Conservation (phyloP, 2,329 filamentous ascomycete species). For the Apiospora aurea region DNA sequence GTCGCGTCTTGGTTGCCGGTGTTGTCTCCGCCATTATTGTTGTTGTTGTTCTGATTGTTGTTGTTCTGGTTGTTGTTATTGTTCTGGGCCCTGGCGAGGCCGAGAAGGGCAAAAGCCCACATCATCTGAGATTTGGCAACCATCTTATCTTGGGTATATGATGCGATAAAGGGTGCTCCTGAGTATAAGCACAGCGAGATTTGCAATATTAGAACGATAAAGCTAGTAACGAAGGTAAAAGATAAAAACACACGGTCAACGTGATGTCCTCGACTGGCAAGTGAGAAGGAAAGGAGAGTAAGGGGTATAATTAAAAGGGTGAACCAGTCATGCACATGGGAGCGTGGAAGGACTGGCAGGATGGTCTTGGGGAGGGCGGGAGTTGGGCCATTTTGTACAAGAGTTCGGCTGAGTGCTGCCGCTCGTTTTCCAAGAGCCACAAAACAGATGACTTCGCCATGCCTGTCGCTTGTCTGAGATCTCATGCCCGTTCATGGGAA, state of each 20-base stretch:
- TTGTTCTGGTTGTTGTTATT: neutral
- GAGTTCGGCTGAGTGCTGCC: slow-evolving; percentile 4
- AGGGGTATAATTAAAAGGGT: slow-evolving; percentile 17
- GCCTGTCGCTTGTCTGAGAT: slow-evolving; percentile 22
- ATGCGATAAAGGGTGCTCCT: neutral
- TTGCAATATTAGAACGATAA: slow-evolving; percentile 13
- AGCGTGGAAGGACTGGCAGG: neutral
- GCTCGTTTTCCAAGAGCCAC: slow-evolving; percentile 10
- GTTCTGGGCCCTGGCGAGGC: slow-evolving; percentile 22
- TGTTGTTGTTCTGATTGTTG: slow-evolving; percentile 29
- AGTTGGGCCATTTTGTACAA: slow-evolving; percentile 7
- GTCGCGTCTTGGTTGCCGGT: slow-evolving; percentile 30
- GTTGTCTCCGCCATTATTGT: slow-evolving; percentile 33
- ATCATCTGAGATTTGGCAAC: slow-evolving; percentile 19
- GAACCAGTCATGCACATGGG: slow-evolving; percentile 21
- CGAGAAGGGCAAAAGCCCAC: slow-evolving; percentile 15
- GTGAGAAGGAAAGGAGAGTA: slow-evolving; percentile 15
- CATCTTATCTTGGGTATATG: slow-evolving; percentile 17
- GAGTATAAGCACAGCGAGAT: neutral
- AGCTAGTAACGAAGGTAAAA: slow-evolving; percentile 13
- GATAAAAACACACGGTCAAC: slow-evolving; percentile 27
- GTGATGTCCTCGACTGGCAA: slow-evolving; percentile 25
- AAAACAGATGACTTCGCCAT: slow-evolving; percentile 15
- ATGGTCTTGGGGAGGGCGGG: neutral
- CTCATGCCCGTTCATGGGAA: slow-evolving; percentile 16